Conservation (phyloP, 225 moss, liverwort and hornwort genomes). For the Pseudisothecium myosuroides region DNA sequence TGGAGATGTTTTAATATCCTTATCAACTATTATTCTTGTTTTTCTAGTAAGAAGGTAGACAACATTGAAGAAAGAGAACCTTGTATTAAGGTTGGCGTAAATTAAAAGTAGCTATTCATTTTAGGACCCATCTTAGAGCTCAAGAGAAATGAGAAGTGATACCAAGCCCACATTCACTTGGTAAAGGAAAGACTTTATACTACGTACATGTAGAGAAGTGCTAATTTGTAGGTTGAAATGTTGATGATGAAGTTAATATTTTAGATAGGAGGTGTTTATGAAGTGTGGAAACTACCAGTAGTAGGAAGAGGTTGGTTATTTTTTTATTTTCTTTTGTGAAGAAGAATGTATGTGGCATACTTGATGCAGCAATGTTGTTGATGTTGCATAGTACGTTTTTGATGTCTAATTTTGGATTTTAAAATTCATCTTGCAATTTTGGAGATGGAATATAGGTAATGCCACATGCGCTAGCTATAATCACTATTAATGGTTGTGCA, state of each 20-base stretch:
- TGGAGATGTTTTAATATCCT: background rate
- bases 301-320: background rate
- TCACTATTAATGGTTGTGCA: background rate
- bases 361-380: background rate
- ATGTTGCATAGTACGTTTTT: background rate
- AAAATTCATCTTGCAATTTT: background rate
- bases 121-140: background rate
- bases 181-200: background rate
- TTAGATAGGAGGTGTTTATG: background rate
- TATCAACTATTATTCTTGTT: background rate
- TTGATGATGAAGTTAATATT: background rate
- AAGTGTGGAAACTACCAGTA: background rate
- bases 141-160: background rate
- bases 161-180: background rate
- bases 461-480: rapidly evolving
- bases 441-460: background rate
- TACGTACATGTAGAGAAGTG: background rate
- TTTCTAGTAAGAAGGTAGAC: background rate
- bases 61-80: background rate
- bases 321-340: background rate
- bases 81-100: background rate
- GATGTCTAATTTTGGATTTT: background rate
- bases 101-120: background rate
- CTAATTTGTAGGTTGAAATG: background rate
- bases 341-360: background rate